phyloP scores from a whole-genome alignment of 805 yeast genomes.

The Cyberlindnera xishuangbannaensis region DNA sequence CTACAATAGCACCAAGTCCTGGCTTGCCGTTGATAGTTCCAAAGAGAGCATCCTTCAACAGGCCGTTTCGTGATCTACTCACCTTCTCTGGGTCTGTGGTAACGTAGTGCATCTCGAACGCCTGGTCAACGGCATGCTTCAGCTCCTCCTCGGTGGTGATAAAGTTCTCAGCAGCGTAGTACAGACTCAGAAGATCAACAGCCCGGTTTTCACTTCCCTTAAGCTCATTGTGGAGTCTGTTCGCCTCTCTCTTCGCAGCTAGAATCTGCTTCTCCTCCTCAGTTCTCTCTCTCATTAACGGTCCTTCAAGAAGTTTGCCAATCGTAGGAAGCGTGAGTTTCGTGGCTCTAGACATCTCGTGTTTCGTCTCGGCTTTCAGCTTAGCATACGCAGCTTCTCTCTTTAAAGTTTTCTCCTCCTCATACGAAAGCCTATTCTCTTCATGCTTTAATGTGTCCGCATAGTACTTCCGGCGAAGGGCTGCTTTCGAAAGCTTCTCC shows the following conservation, averaged over 20 bases:
- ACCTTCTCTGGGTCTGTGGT: conserved; percentile 6
- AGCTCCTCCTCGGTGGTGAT: conserved; percentile 69
- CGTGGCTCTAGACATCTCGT: conserved; percentile 42
- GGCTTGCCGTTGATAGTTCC: conserved; percentile 31
- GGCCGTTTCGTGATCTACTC: conserved; percentile 14
- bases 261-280: conserved; percentile 57
- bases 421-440: conserved; percentile 30
- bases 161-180: conserved; percentile 62
- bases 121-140: conserved; percentile 48
- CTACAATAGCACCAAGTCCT: conserved; percentile 31
- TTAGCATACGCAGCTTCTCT: conserved; percentile 24
- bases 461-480: conserved; percentile 67
- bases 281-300: conserved; percentile 69
- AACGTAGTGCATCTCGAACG: conserved; percentile 32
- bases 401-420: conserved; percentile 25
- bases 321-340: conserved; percentile 75
- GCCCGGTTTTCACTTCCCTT: conserved; percentile 48
- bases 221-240: conserved; percentile 53
- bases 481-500: conserved; percentile 37
- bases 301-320: conserved; percentile 58
- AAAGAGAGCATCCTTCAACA: conserved; percentile 29
- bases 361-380: conserved; percentile 32
- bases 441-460: conserved; percentile 45
- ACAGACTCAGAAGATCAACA: conserved; percentile 56
- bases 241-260: conserved; percentile 56